These are phyloP conservation scores for Pyrrhoderma noxium DNA, from an alignment of 1,284 basidiomycete genomes.

Conservation along the genomic window DNA sequence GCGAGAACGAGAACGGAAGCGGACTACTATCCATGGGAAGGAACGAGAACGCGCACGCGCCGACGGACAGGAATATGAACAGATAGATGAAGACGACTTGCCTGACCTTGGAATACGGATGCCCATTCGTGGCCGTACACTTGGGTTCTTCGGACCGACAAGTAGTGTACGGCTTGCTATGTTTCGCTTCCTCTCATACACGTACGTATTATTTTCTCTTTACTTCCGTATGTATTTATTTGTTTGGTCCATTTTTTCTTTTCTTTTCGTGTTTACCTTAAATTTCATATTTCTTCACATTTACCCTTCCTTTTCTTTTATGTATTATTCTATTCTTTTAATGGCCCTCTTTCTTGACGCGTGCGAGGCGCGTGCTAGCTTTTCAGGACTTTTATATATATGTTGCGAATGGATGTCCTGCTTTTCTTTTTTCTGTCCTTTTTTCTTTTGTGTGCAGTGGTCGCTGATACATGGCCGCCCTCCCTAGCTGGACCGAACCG, in stretches of 20 bases:
- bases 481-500: conserved; percentile 78
- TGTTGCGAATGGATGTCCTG: background rate
- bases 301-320: background rate
- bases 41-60: conserved; percentile 15
- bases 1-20: conserved; percentile 20
- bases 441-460: background rate
- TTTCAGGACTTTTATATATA: background rate
- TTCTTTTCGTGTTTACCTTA: background rate
- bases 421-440: background rate
- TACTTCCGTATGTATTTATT: background rate
- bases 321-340: background rate
- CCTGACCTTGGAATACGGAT: conserved; percentile 40
- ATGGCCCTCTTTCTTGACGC: background rate
- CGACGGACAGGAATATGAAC: conserved; percentile 25
- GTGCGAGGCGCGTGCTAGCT: background rate
- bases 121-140: conserved; percentile 71
- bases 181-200: conserved; percentile 61
- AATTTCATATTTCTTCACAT: background rate
- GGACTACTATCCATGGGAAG: conserved; percentile 18
- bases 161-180: conserved; percentile 57
- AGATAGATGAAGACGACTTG: conserved; percentile 28
- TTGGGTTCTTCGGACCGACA: conserved; percentile 70
- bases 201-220: conserved; percentile 36
- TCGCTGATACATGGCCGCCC: conserved; percentile 9
- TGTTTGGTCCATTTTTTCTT: background rate